Conservation (phyloP, 1,139 yeast species). For the Yamadazyma aaseri region DNA sequence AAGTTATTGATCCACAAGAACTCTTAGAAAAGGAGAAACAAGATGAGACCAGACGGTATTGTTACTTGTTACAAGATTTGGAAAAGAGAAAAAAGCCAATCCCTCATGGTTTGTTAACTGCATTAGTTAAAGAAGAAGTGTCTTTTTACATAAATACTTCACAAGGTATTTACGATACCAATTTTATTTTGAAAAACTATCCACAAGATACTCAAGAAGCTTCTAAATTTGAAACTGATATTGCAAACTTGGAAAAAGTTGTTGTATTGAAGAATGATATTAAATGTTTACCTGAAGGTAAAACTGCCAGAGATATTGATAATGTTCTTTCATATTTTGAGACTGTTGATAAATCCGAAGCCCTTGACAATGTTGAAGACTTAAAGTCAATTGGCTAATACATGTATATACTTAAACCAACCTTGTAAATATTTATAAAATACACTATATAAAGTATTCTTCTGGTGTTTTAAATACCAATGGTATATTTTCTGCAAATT, state of each 20-base stretch:
- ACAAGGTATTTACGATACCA: slow-evolving; percentile 42
- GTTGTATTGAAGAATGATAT: slow-evolving; percentile 34
- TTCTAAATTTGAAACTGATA: slow-evolving; percentile 58
- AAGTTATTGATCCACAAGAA: slow-evolving; percentile 46
- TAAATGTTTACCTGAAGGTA: slow-evolving; percentile 25
- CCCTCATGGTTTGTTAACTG: slow-evolving; percentile 60
- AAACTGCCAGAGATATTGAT: slow-evolving; percentile 27
- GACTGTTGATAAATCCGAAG: slow-evolving; percentile 50
- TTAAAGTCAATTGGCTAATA: slow-evolving; percentile 1
- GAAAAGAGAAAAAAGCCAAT: slow-evolving; percentile 32
- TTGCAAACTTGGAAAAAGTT: slow-evolving; percentile 45
- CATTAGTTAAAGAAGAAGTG: slow-evolving; percentile 51
- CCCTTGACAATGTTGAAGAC: slow-evolving; percentile 19
- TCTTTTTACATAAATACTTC: slow-evolving; percentile 37
- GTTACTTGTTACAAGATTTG: slow-evolving; percentile 41
- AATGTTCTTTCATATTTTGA: slow-evolving; percentile 58
- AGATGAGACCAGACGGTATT: slow-evolving; percentile 42
- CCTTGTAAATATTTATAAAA: slow-evolving; percentile 8
- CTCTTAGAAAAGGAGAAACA: slow-evolving; percentile 44
- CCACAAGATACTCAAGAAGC: slow-evolving; percentile 64
- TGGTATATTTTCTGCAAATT: slow-evolving; percentile 60
- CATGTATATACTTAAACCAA: not conserved
- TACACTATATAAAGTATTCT: slow-evolving; percentile 34
- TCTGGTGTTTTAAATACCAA: slow-evolving; percentile 70
- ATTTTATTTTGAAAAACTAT: slow-evolving; percentile 50